Base-by-base conservation (phyloP, 495 filamentous ascomycete genomes). In the Penicillium subrubescens region DNA sequence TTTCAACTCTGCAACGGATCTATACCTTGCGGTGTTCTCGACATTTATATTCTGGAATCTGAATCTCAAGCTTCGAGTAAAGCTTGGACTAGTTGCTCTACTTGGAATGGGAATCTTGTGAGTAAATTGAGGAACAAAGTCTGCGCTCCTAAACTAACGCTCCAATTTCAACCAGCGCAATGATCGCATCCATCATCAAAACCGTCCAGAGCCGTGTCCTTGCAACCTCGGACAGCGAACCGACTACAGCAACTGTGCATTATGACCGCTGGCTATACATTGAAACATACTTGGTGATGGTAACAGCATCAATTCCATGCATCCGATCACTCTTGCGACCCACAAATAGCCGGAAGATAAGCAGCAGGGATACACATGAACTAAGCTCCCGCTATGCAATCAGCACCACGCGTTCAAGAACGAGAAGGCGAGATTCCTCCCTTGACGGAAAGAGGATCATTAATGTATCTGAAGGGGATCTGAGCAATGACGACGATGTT, bases 21-120 rank as follows among this genome's bases (percentile, higher is more conserved):
- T 84, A 1, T 82, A 80, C 34, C 77, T 86, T 34, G 82, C 83
- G n/a, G 61, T 77, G 0, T 83, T 83, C 59, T 81, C 83, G 8
- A 75, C 75, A 4, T 67, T 71, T 25, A 73, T 83, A 25, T 79
- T 85, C 54, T 83, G 73, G 72, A 73, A 67, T 43, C 59, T 86
- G 52, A 79, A 83, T 50, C 61, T 86, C 33, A 67, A 74, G 5
- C 25, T 73, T 14, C 73, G 70, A 37, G 76, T 83, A 56, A 86
- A 85, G 69, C 39, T 84, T 4, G 78, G 79, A n/a, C 65, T 86
- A 44, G 72, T 77, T 5, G 41, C 66, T 21, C 71, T 84, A 7
- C 73, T 85, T 8, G 75, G 82, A 5, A 65, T 83, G 27, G 83
- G 83, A 0, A 71, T 79, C 29, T 67, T 83, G 81, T 85, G 64